Percentiles rank a stretch among this genome's conserved stretches.
These are phyloP conservation scores for Colletotrichum camelliae DNA, from an alignment of 2,329 filamentous ascomycete genomes.

Conservation along the genomic window DNA sequence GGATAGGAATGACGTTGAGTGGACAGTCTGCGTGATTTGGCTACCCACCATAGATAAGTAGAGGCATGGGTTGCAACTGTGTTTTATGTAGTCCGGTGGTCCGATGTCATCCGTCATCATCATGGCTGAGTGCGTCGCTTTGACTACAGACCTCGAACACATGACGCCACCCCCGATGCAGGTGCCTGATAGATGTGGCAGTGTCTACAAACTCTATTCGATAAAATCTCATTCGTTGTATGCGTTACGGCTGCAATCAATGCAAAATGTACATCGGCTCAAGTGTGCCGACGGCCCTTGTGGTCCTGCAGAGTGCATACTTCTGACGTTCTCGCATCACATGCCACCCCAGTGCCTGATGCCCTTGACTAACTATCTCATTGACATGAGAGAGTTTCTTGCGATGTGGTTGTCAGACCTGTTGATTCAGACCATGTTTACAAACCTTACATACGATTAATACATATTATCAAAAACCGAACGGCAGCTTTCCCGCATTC, in stretches of 20 bases:
- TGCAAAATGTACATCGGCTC: background rate
- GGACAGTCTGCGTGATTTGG: too few relatives aligned
- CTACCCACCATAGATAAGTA: accelerated
- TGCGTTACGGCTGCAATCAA: background rate
- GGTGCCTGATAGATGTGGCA: background rate
- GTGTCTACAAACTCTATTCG: background rate
- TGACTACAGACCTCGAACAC: background rate
- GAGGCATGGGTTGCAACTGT: background rate
- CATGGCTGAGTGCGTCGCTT: background rate
- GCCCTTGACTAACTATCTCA: accelerated
- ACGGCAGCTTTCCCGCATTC: too few relatives aligned
- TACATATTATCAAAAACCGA: too few relatives aligned
- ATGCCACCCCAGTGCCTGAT: background rate
- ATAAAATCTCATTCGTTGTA: background rate
- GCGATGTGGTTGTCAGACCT: accelerated
- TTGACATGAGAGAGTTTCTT: background rate
- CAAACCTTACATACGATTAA: background rate
- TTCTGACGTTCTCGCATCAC: background rate
- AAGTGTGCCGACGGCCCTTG: background rate
- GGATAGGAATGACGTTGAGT: background rate
- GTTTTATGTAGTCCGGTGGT: background rate
- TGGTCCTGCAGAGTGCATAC: background rate
- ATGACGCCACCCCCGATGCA: background rate
- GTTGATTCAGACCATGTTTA: background rate
- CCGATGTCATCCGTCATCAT: background rate